Evolutionary conservation across 495 filamentous ascomycete species (phyloP), one percentile per base, ranked within the genome.

Genomic region (Penicillium samsonianum): DNA sequence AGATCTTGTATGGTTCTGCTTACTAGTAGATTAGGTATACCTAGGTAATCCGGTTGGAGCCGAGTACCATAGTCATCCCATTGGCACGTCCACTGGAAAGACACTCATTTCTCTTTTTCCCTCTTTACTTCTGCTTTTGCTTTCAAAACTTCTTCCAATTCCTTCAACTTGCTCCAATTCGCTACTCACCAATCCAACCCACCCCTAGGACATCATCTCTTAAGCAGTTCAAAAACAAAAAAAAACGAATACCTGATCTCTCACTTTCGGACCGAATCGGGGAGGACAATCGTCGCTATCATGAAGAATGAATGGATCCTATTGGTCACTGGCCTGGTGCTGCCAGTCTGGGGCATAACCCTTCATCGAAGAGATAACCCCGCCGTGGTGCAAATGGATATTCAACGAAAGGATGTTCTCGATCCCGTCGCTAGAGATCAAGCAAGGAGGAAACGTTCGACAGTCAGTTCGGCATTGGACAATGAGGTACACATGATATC

Each of bases 381-480:
- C 4, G 65, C 70, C 3, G 69, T 78, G 45, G 62, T 79, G 35
- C 41, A 62, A n/a, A 62, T 81, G 16, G 65, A 71, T 51, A 75
- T 77, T 23, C 49, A 72, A 30, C 75, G 77, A 31, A 78, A 69
- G 33, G 60, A 72, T 38, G 35, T 75, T 1, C 7, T 55, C 1
- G 53, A 77, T 54, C 76, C 73, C 1, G 63, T 71, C 2, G 50
- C 61, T 17, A 64, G 76, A 61, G 71, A 76, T 51, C 64, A 60
- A 12, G 48, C 56, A 16, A 69, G 76, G 49, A 63, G 75, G 45
- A 75, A 73, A 49, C 68, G 76, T 44, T 56, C 64, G 40, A 71
- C 68, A 41, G 63, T 80, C 23, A 62, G 53, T 20, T 68, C 74
- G 38, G 47, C 55, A 9, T 60, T 81, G 46, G 67, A 75, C 41